phyloP scores from a whole-genome alignment of 148 eudicot genomes.

The Rhododendron vialii region DNA sequence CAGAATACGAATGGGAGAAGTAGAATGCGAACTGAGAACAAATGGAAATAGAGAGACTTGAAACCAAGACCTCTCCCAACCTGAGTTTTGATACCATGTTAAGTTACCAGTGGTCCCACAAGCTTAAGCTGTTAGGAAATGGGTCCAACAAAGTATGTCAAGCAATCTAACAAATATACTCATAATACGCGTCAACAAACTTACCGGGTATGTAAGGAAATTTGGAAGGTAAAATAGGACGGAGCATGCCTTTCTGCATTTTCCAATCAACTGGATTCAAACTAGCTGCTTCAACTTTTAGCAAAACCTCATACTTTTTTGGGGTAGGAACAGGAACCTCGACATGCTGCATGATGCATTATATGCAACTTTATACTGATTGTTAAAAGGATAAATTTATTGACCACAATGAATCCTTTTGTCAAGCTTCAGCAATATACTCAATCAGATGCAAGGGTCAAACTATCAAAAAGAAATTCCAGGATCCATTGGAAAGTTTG shows the following conservation, averaged over 20 bases:
- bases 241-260: conserved; percentile 49
- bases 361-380: neutral
- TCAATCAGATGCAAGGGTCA: neutral
- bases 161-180: neutral
- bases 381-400: neutral
- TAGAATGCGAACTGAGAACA: neutral
- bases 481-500: neutral
- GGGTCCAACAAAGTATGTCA: neutral
- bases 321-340: conserved; percentile 71
- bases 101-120: neutral
- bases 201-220: conserved; percentile 71
- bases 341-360: conserved; percentile 52
- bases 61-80: neutral
- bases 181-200: neutral
- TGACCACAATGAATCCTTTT: too few relatives aligned
- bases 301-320: conserved; percentile 50
- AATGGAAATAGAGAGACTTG: neutral
- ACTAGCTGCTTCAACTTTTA: conserved; percentile 74
- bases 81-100: neutral
- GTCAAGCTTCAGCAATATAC: neutral
- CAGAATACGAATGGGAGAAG: neutral
- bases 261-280: conserved; percentile 81
- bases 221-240: conserved; percentile 57
- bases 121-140: neutral
- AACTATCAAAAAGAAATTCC: neutral